A percentile compares a stretch with the other conserved stretches of the same genome.
Conservation (phyloP, 148 eudicot genomes). For the Chenopodium quinoa region DNA sequence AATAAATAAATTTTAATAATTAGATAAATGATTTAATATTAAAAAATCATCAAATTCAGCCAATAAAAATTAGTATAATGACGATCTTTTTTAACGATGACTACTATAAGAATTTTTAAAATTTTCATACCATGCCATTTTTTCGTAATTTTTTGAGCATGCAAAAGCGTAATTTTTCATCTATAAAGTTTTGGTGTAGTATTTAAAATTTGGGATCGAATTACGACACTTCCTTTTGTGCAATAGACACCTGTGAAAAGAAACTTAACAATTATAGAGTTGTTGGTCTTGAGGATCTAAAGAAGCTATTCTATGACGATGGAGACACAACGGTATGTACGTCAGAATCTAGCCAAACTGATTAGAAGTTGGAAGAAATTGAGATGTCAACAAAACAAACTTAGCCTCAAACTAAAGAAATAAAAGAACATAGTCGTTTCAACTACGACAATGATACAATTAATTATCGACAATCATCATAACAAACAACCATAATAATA, state of each 20-base stretch:
- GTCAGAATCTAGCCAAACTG: slow-evolving; percentile 10
- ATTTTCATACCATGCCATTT: too few relatives aligned
- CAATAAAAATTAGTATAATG: too few relatives aligned
- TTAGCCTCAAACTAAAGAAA: neutral
- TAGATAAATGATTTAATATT: too few relatives aligned
- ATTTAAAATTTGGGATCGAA: too few relatives aligned
- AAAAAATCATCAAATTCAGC: too few relatives aligned
- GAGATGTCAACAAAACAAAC: slow-evolving; percentile 14
- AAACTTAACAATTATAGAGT: slow-evolving; percentile 1
- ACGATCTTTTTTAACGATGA: too few relatives aligned
- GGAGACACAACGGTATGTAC: neutral
- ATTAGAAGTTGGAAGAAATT: neutral
- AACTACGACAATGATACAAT: neutral
- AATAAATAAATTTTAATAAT: too few relatives aligned
- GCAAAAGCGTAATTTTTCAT: too few relatives aligned
- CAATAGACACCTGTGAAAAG: neutral
- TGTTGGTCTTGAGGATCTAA: slow-evolving; percentile 10
- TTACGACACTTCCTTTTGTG: too few relatives aligned
- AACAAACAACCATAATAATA: neutral
- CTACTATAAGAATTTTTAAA: too few relatives aligned
- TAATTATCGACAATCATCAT: neutral
- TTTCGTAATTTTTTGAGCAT: too few relatives aligned
- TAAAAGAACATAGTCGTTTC: neutral
- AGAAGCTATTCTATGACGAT: neutral
- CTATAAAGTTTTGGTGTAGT: too few relatives aligned